A percentile compares a stretch with the other conserved stretches of the same genome.
These are phyloP conservation scores for Beta macrorhiza DNA, from an alignment of 179 eudicot species.

Conservation along the genomic window DNA sequence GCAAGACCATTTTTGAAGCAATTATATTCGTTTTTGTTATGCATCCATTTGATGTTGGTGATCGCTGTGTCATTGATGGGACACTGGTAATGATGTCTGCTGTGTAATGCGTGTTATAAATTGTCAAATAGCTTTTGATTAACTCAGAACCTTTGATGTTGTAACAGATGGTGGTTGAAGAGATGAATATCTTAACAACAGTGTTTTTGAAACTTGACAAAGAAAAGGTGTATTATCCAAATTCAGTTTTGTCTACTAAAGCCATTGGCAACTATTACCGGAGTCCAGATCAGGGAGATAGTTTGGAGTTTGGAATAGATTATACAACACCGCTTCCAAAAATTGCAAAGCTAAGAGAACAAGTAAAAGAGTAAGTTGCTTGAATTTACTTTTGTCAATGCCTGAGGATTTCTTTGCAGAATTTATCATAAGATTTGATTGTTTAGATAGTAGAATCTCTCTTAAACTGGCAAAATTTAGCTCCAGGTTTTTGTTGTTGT, in stretches of 20 bases:
- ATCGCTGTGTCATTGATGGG: conserved; percentile 41
- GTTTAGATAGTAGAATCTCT: background rate
- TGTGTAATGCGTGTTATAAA: background rate
- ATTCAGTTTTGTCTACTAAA: conserved; percentile 38
- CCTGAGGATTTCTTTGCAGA: background rate
- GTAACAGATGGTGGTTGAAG: conserved; percentile 50
- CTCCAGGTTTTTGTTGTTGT: background rate
- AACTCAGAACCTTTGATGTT: background rate
- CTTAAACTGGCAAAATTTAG: background rate
- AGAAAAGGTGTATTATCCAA: conserved; percentile 42
- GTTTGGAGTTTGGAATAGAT: conserved; percentile 37
- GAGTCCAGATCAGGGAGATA: conserved; percentile 45
- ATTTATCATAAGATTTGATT: background rate
- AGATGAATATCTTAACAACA: conserved; percentile 49
- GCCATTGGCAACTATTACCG: conserved; percentile 43
- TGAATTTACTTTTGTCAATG: background rate
- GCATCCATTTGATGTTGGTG: conserved; percentile 54
- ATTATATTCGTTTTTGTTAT: conserved; percentile 49
- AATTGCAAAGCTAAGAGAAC: conserved; percentile 33
- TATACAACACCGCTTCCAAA: conserved; percentile 36
- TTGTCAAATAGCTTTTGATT: background rate
- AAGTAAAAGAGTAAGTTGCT: conserved; percentile 38
- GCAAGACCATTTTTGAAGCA: conserved; percentile 46
- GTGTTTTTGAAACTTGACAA: conserved; percentile 41
- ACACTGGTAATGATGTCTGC: conserved; percentile 9